A percentile compares a stretch with the other conserved stretches of the same genome.
phyloP scores from a whole-genome alignment of 495 filamentous ascomycete species.

The Xylaria castorea region DNA sequence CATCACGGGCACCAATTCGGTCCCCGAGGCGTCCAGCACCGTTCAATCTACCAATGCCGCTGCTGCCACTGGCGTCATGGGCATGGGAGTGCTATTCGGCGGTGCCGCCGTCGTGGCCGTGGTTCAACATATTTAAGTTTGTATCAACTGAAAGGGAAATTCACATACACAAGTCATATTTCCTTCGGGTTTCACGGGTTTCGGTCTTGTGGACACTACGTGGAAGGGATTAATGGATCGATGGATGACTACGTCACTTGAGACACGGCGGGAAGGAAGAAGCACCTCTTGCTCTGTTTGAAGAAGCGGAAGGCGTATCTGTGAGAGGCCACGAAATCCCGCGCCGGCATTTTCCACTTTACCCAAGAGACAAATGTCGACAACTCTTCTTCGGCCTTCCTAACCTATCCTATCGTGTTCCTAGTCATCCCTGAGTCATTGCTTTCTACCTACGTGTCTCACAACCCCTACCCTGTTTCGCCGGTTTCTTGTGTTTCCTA shows the following conservation, averaged over 20 bases:
- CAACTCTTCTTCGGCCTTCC: not conserved
- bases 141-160: not conserved
- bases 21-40: conserved; percentile 16
- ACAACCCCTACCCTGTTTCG: not conserved
- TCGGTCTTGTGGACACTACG: conserved; percentile 6
- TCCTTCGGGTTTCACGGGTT: conserved; percentile 5
- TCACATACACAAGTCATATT: conserved; percentile 7
- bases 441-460: not conserved
- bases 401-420: not conserved
- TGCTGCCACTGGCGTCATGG: conserved; percentile 38
- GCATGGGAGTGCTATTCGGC: conserved; percentile 42
- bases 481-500: conserved; percentile 4
- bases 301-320: not conserved
- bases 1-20: conserved; percentile 13
- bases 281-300: not conserved
- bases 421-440: not conserved
- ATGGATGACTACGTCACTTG: not conserved
- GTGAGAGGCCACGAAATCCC: not conserved
- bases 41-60: conserved; percentile 31
- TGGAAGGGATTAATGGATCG: not conserved
- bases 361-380: not conserved
- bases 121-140: conserved; percentile 34
- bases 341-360: not conserved
- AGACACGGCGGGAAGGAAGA: not conserved
- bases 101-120: conserved; percentile 36